These are phyloP conservation scores for Xylaria sp. DNA, from an alignment of 2,329 filamentous ascomycete genomes.

Conservation along the genomic window DNA sequence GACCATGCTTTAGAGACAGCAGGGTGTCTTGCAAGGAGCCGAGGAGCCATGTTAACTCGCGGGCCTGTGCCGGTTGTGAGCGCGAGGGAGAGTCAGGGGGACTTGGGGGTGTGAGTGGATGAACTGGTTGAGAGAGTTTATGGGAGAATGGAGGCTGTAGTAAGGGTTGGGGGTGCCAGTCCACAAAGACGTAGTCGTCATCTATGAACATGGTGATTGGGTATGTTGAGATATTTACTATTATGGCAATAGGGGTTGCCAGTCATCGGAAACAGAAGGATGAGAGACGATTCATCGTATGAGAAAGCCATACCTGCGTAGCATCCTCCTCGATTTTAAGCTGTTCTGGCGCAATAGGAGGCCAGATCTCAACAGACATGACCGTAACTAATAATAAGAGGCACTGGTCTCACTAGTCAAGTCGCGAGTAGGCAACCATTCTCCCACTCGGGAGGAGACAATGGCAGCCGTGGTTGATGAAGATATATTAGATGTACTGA, in stretches of 20 bases:
- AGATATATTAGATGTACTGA: constrained; percentile 15
- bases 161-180: constrained; percentile 12
- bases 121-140: background rate
- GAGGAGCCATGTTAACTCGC: constrained; percentile 62
- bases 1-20: constrained; percentile 63
- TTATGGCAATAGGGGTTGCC: background rate
- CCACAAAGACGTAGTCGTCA: constrained; percentile 36
- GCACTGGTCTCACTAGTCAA: background rate
- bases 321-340: constrained; percentile 57
- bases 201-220: constrained; percentile 39
- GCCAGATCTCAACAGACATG: constrained; percentile 67
- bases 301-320: constrained; percentile 52
- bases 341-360: constrained; percentile 55
- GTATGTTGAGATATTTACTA: background rate
- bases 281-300: background rate
- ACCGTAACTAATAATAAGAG: constrained; percentile 24
- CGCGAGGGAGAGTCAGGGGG: constrained; percentile 12
- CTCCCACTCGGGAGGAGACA: no score
- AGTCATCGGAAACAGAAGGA: constrained; percentile 1
- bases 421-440: constrained; percentile 35
- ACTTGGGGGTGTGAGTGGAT: constrained; percentile 7
- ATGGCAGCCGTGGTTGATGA: no score
- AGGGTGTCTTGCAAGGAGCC: constrained; percentile 56
- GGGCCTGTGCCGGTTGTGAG: constrained; percentile 38
- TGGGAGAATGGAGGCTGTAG: background rate